Evolutionary conservation across 2,329 filamentous ascomycete genomes (phyloP), one percentile per base, ranked within the genome.

Genomic region (Arthroderma sp.): DNA sequence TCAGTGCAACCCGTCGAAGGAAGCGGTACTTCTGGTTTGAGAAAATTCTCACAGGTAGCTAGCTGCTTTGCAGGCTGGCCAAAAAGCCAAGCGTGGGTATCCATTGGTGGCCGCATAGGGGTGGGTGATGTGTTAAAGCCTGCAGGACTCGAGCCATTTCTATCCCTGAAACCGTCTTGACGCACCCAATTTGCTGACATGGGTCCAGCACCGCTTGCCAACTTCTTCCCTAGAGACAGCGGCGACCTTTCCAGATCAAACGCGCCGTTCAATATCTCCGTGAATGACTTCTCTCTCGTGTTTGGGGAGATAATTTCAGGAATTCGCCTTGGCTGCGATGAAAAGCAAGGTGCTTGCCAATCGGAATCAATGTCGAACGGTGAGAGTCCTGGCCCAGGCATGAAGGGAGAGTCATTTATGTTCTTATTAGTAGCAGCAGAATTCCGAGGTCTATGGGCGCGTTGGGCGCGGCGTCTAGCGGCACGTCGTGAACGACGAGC

Each of bases 201-300:
- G 1, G n/a, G 27, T 36, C 22, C 30, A 37, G 32, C 27, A 10
- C 30, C 28, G 9, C 31, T 22, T 6, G 40, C 43, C 30, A 48
- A 15, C 36, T 15, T 50, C 29, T 38, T 46, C 22, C 48, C 46
- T 27, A 48, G 22, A 6, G 7, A 36, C 29, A 44, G 9, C 7
- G 48, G 48, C 4, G 48, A 48, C 29, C 44, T 43, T 27, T 42
- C 40, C n/a, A 46, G 15, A 28, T 49, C 43, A 38, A 43, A 50
- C 3, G 42, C 44, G 5, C 43, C 47, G 39, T 44, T 49, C 42
- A 50, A 46, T 28, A 49, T 48, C 42, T 51, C 47, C 6, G 45
- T 38, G 33, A 51, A 50, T 2, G 44, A 31, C n/a, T 30, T 30
- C 39, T 49, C 47, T 27, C 39, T 49, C 4, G 46, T 36, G 34